Percentiles rank a stretch among this genome's conserved stretches.
Evolutionary conservation across 1,139 yeast genomes (phyloP).

Genomic region (Kodamaea sp.): DNA sequence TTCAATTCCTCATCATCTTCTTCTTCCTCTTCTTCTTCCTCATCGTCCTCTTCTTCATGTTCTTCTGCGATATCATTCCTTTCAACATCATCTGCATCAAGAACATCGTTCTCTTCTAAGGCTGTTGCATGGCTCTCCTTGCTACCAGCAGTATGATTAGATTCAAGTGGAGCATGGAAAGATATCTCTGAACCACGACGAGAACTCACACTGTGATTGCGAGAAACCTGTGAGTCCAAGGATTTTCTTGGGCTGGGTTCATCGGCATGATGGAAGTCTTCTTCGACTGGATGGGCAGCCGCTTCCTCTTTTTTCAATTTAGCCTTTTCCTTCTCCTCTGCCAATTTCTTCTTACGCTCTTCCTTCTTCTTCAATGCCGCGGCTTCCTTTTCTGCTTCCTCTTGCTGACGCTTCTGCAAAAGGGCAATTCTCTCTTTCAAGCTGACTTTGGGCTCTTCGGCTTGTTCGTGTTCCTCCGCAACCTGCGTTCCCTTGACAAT

Average conservation of each 20-base stretch:
- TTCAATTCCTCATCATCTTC: slow-evolving; percentile 77
- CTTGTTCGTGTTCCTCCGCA: slow-evolving; percentile 33
- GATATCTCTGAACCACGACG: slow-evolving; percentile 3
- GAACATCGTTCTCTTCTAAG: slow-evolving; percentile 2
- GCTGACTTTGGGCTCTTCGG: slow-evolving; percentile 70
- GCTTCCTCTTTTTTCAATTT: slow-evolving; percentile 8
- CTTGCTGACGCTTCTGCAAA: slow-evolving; percentile 78
- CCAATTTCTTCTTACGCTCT: slow-evolving; percentile 50
- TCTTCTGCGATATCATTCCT: slow-evolving; percentile 3
- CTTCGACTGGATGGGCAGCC: slow-evolving; percentile 3
- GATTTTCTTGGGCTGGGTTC: slow-evolving; percentile 2
- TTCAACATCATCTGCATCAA: slow-evolving; percentile 2
- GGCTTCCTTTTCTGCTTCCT: slow-evolving; percentile 75
- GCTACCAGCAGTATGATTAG: slow-evolving; percentile 3
- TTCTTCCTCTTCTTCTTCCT: slow-evolving; percentile 21
- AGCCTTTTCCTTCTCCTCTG: slow-evolving; percentile 32
- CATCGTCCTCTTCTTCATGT: slow-evolving; percentile 4
- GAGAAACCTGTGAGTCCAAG: slow-evolving; percentile 1
- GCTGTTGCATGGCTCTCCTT: slow-evolving; percentile 1
- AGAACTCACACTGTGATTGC: slow-evolving; percentile 1
- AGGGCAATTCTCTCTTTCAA: slow-evolving; percentile 84
- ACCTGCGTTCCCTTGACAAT: slow-evolving; percentile 26
- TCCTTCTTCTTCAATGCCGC: slow-evolving; percentile 60
- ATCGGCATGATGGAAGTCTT: slow-evolving; percentile 3
- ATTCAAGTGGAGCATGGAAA: slow-evolving; percentile 2